Percentiles rank a stretch among this genome's conserved stretches.
phyloP scores from a whole-genome alignment of 2,329 filamentous ascomycete species.

The Fusarium dimerum region DNA sequence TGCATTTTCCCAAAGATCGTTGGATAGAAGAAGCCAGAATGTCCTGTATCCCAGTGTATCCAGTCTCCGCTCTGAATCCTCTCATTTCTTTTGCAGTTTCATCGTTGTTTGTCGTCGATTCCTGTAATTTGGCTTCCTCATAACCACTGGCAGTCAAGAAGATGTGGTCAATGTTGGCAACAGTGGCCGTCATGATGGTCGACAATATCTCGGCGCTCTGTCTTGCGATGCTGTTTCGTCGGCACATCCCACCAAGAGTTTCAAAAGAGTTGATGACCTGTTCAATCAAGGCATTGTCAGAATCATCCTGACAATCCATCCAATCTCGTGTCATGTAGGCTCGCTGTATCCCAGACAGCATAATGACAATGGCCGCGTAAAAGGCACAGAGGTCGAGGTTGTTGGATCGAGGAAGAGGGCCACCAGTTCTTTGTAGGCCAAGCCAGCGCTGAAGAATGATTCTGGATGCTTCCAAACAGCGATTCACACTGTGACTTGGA shows the following conservation, averaged over 20 bases:
- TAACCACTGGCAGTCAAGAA: neutral
- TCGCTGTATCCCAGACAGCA: slow-evolving; percentile 10
- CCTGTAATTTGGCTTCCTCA: neutral
- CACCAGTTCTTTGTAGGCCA: slow-evolving; percentile 8
- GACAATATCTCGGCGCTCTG: slow-evolving; percentile 9
- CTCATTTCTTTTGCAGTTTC: neutral
- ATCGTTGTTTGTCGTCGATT: neutral
- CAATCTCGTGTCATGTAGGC: neutral
- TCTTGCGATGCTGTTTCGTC: slow-evolving; percentile 6
- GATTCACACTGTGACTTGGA: slow-evolving; percentile 3
- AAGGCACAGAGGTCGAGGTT: slow-evolving; percentile 11
- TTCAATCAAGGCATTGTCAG: slow-evolving; percentile 10
- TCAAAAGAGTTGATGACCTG: slow-evolving; percentile 12
- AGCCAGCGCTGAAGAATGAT: slow-evolving; percentile 12
- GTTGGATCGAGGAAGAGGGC: slow-evolving; percentile 11
- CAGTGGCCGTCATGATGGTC: neutral
- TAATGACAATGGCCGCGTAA: slow-evolving; percentile 4
- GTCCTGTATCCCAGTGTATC: slow-evolving; percentile 5
- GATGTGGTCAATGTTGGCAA: neutral
- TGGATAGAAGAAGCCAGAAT: slow-evolving; percentile 9
- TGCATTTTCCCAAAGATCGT: neutral
- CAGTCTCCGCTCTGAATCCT: neutral
- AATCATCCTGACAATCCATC: slow-evolving; percentile 3
- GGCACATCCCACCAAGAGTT: neutral
- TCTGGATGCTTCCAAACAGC: slow-evolving; percentile 12